These are phyloP conservation scores for Xylariomycetidae sp. DNA, from an alignment of 2,329 filamentous ascomycete species.

Conservation along the genomic window DNA sequence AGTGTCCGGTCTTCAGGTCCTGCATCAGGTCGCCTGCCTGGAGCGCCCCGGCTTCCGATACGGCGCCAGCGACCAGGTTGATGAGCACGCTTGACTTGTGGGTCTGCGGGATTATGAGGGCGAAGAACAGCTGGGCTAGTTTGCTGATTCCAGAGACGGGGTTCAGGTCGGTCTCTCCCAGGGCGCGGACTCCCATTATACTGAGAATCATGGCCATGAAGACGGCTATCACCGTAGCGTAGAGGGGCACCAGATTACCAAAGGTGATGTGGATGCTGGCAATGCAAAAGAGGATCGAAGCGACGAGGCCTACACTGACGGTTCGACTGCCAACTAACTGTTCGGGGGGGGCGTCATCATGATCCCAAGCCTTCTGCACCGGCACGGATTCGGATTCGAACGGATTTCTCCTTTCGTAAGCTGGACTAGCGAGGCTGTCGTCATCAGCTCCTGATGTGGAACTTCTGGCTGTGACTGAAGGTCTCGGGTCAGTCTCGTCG, in stretches of 20 bases:
- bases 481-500: slow-evolving; percentile 18
- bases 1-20: slow-evolving; percentile 91
- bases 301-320: slow-evolving; percentile 68
- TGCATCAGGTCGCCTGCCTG: slow-evolving; percentile 97
- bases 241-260: slow-evolving; percentile 72
- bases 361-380: slow-evolving; percentile 36
- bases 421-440: slow-evolving; percentile 12
- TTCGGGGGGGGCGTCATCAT: slow-evolving; percentile 76
- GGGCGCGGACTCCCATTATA: slow-evolving; percentile 66
- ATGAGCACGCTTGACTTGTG: slow-evolving; percentile 87
- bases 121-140: slow-evolving; percentile 92
- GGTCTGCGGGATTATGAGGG: slow-evolving; percentile 75
- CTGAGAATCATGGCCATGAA: slow-evolving; percentile 75
- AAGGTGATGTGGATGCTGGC: slow-evolving; percentile 79
- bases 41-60: slow-evolving; percentile 78
- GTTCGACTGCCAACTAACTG: slow-evolving; percentile 72
- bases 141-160: slow-evolving; percentile 96
- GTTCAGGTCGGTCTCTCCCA: slow-evolving; percentile 86
- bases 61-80: slow-evolving; percentile 88
- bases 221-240: slow-evolving; percentile 72
- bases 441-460: slow-evolving; percentile 12
- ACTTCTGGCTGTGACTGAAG: slow-evolving; percentile 9
- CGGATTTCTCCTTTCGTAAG: slow-evolving; percentile 19
- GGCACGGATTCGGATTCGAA: slow-evolving; percentile 13
- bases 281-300: slow-evolving; percentile 77